phyloP scores from a whole-genome alignment of 1,139 yeast species.

The Pichia sp. region DNA sequence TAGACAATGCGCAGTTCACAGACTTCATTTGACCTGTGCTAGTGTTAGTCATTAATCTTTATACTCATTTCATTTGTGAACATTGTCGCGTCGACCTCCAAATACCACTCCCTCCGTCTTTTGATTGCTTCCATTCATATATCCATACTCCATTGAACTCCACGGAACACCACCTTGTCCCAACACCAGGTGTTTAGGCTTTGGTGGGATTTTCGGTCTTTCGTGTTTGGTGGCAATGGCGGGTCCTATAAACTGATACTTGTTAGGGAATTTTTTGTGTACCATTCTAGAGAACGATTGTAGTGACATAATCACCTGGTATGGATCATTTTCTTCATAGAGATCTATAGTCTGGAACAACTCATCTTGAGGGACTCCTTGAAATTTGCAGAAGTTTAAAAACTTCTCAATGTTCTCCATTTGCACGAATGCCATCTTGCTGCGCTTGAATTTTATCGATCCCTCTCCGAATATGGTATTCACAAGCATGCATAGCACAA shows the following conservation, averaged over 20 bases:
- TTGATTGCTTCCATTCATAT: conserved; percentile 49
- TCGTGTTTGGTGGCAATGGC: conserved; percentile 31
- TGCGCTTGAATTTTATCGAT: conserved; percentile 47
- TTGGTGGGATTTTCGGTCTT: conserved; percentile 34
- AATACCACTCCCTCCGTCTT: conserved; percentile 43
- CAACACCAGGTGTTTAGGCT: conserved; percentile 27
- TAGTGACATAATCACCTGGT: conserved; percentile 66
- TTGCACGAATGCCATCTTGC: conserved; percentile 72
- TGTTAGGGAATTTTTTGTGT: conserved; percentile 29
- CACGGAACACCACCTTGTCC: conserved; percentile 33
- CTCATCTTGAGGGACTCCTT: conserved; percentile 81
- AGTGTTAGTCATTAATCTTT: too few relatives aligned
- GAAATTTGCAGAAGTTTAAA: conserved; percentile 46
- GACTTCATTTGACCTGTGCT: conserved; percentile 8
- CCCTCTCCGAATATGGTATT: conserved; percentile 31
- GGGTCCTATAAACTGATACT: conserved; percentile 29
- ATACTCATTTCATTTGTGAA: conserved; percentile 10
- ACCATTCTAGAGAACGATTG: conserved; percentile 66
- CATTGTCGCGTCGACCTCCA: conserved; percentile 41
- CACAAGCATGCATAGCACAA: conserved; percentile 46
- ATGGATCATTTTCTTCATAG: conserved; percentile 67
- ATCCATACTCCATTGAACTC: conserved; percentile 55
- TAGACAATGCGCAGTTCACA: conserved; percentile 10
- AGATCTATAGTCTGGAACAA: conserved; percentile 77
- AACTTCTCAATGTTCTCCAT: conserved; percentile 85